These are phyloP conservation scores for Ophiostoma sp. DNA, from an alignment of 2,329 filamentous ascomycete genomes.

Conservation along the genomic window DNA sequence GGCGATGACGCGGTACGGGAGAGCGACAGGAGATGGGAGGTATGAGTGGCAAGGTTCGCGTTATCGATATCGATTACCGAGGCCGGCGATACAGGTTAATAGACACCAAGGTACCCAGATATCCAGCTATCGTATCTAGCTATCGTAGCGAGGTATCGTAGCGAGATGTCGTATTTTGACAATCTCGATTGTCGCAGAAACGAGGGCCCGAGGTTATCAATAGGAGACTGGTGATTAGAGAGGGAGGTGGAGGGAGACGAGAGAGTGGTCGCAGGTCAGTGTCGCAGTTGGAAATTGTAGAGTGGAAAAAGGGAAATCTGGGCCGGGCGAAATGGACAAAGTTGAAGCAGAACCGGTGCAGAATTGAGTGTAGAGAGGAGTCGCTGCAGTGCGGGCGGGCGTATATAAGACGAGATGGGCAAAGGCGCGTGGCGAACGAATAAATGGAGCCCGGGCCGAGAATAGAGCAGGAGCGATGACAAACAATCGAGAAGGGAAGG, in stretches of 20 bases:
- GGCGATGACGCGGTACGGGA: too few relatives aligned
- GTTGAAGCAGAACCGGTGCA: too few relatives aligned
- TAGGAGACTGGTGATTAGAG: background rate
- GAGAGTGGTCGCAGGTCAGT: background rate
- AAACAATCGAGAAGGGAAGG: too few relatives aligned
- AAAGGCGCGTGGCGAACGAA: background rate
- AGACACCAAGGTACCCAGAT: background rate
- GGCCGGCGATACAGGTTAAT: too few relatives aligned
- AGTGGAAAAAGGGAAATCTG: constrained; percentile 3
- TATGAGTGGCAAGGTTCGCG: background rate
- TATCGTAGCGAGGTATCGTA: background rate
- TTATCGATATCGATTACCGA: background rate
- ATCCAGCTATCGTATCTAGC: background rate
- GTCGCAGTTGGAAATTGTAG: background rate
- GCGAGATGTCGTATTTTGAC: background rate
- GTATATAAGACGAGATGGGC: background rate
- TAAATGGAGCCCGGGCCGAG: background rate
- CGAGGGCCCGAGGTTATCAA: background rate
- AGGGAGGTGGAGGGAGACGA: background rate
- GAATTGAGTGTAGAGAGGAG: too few relatives aligned
- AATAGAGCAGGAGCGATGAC: too few relatives aligned
- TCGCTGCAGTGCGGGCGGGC: background rate
- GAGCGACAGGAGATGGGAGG: too few relatives aligned
- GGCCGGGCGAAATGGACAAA: background rate
- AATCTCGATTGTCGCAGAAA: background rate